Conservation (phyloP, 2,329 filamentous ascomycete genomes). For the Aspergillus niger region DNA sequence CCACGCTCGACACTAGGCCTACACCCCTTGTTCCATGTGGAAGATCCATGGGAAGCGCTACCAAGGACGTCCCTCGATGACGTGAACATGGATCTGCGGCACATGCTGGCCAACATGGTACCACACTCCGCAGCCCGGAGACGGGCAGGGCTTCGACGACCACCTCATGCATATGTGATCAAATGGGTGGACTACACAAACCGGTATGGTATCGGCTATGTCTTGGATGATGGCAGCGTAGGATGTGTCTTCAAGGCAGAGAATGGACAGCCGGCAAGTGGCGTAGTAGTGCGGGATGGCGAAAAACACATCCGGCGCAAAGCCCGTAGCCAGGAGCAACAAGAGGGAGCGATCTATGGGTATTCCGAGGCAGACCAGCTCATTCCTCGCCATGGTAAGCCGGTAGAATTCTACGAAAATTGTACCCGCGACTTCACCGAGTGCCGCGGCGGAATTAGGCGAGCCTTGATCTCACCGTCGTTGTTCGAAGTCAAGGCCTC, state of each 20-base stretch:
- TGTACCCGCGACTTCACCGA: slow-evolving; percentile 35
- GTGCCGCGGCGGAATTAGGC: slow-evolving; percentile 40
- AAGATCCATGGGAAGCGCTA: slow-evolving; percentile 40
- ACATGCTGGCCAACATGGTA: slow-evolving; percentile 41
- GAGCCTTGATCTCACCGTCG: slow-evolving; percentile 43
- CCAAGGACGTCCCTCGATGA: slow-evolving; percentile 43
- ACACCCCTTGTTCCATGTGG: slow-evolving; percentile 40
- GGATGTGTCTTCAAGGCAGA: slow-evolving; percentile 54
- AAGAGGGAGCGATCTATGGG: slow-evolving; percentile 26
- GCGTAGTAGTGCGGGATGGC: slow-evolving; percentile 50
- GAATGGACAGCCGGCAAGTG: slow-evolving; percentile 46
- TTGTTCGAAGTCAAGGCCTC: slow-evolving; percentile 42
- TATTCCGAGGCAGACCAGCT: slow-evolving; percentile 49
- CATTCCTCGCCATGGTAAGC: slow-evolving; percentile 44
- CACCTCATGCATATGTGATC: slow-evolving; percentile 50
- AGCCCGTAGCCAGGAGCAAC: slow-evolving; percentile 41
- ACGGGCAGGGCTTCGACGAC: slow-evolving; percentile 29
- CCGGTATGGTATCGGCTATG: slow-evolving; percentile 54
- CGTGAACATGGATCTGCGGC: slow-evolving; percentile 42
- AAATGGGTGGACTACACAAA: slow-evolving; percentile 58
- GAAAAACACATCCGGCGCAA: slow-evolving; percentile 50
- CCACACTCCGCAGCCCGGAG: slow-evolving; percentile 36
- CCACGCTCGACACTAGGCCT: slow-evolving; percentile 40
- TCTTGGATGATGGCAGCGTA: slow-evolving; percentile 53
- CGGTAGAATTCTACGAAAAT: slow-evolving; percentile 53